These are phyloP conservation scores for Candida succiphila DNA, from an alignment of 805 yeast species.

Conservation along the genomic window DNA sequence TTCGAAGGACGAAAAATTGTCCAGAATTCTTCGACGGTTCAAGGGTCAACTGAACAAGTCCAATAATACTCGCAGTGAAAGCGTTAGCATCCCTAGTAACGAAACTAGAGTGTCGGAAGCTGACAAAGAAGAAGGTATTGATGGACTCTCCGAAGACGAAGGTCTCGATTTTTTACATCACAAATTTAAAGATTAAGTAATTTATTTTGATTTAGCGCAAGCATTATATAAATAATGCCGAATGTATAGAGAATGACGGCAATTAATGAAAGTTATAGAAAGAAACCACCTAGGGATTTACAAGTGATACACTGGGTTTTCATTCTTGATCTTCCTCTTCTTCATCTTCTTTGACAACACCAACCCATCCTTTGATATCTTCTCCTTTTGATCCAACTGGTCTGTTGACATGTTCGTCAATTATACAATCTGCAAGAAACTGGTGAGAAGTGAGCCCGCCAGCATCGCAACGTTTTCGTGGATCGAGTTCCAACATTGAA, in stretches of 20 bases:
- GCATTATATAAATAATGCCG: background rate
- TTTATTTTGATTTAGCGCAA: too few relatives aligned
- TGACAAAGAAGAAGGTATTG: constrained; percentile 1
- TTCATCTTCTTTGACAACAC: constrained; percentile 5
- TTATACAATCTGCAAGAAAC: constrained; percentile 30
- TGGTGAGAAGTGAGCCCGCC: constrained; percentile 43
- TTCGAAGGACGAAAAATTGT: too few relatives aligned
- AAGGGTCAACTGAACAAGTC: too few relatives aligned
- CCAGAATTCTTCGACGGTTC: too few relatives aligned
- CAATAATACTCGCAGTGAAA: too few relatives aligned
- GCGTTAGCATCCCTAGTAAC: too few relatives aligned
- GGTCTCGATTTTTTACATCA: constrained; percentile 1
- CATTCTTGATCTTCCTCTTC: constrained; percentile 1
- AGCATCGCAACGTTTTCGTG: constrained; percentile 42
- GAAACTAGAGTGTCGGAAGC: background rate
- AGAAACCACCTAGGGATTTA: background rate
- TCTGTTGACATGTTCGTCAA: constrained; percentile 15
- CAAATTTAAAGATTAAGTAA: too few relatives aligned
- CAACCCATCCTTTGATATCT: constrained; percentile 21
- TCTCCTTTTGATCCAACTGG: constrained; percentile 21
- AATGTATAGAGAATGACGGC: background rate
- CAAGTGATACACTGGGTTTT: background rate
- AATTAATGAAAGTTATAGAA: background rate
- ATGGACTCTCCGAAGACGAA: constrained; percentile 4
- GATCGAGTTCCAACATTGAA: constrained; percentile 39